These are phyloP conservation scores for Avicennia marina DNA, from an alignment of 257 asterid genomes.

Conservation along the genomic window DNA sequence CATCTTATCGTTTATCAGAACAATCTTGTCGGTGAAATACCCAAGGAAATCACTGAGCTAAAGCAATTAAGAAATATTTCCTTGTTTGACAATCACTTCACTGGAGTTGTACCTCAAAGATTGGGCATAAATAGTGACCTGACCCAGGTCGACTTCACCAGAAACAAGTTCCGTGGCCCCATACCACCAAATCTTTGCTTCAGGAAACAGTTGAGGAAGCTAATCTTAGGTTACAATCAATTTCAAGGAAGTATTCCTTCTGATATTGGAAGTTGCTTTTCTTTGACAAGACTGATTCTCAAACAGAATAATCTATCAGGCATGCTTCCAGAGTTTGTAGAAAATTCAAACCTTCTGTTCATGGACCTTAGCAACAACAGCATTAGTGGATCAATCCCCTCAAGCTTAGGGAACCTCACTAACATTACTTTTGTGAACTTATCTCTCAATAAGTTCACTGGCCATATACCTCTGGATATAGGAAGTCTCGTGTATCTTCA, in stretches of 20 bases:
- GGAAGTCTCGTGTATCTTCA: slow-evolving; percentile 51
- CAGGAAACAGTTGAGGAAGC: slow-evolving; percentile 50
- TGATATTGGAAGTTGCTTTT: slow-evolving; percentile 54
- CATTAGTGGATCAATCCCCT: slow-evolving; percentile 49
- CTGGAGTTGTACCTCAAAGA: slow-evolving; percentile 72
- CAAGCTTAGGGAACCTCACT: slow-evolving; percentile 46
- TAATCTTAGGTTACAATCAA: slow-evolving; percentile 51
- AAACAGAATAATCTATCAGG: slow-evolving; percentile 66
- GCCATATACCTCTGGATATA: slow-evolving; percentile 49
- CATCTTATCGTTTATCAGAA: slow-evolving; percentile 50
- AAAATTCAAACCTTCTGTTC: slow-evolving; percentile 34
- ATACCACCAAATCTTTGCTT: slow-evolving; percentile 74
- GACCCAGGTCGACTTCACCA: slow-evolving; percentile 45
- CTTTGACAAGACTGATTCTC: slow-evolving; percentile 58
- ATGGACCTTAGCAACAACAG: slow-evolving; percentile 58
- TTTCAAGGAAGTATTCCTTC: slow-evolving; percentile 62
- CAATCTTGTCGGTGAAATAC: slow-evolving; percentile 69
- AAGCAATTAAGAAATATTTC: slow-evolving; percentile 49
- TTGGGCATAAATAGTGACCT: slow-evolving; percentile 71
- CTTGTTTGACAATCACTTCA: slow-evolving; percentile 53
- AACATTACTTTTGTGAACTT: slow-evolving; percentile 44
- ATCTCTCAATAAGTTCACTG: slow-evolving; percentile 53
- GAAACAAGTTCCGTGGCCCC: slow-evolving; percentile 64
- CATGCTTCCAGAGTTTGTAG: slow-evolving; percentile 50
- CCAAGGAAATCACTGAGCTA: slow-evolving; percentile 51